Evolutionary conservation across 768 basidiomycete species (phyloP), one percentile per base, ranked within the genome.

Genomic region (Naganishia vishniacii): DNA sequence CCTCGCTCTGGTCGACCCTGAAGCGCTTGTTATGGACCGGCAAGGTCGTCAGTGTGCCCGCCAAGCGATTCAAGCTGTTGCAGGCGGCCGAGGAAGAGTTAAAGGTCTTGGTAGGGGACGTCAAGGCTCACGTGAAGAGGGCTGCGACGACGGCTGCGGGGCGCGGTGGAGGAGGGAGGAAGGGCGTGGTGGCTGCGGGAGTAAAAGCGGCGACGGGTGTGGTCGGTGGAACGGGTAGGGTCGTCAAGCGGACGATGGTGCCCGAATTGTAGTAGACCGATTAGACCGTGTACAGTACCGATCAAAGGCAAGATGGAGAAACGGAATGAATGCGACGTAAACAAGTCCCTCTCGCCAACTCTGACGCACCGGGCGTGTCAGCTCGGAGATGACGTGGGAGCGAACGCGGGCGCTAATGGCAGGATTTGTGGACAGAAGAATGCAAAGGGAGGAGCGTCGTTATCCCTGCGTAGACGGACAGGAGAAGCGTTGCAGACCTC

Each of bases 11-110:
- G 37, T 13, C 29, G n/a, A n/a, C 28, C 41, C 20, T 31, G 26
- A 63, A 63, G 29, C 40, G 49, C 23, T 15, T 63, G 16, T 6
- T 56, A 29, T 56, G 53, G 53, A 56, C 53, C 16, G 53, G 53
- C 12, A 40, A 37, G 20, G 23, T 40, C 7, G 53, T 56, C 5
- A 40, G 15, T 12, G 23, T 56, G 4, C 53, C 53, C n/a, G 4
- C 23, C 3, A 56, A 56, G 20, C 15, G 53, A 13, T 23, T 56
- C 34, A 7, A 23, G 20, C 11, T 13, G 3, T 16, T 56, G 2
- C 20, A 56, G 23, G 53, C 53, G 31, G 53, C 53, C 37, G 53
- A 56, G 20, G 23, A 37, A 18, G 53, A 56, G 20, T 18, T 56
- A 20, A 23, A n/a, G 16, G 34, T 40, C 34, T 25, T 56, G 34